A percentile compares a stretch with the other conserved stretches of the same genome.
Evolutionary conservation across 371 early-diverging fungal species (phyloP).

Genomic region (Smittium culicis): DNA sequence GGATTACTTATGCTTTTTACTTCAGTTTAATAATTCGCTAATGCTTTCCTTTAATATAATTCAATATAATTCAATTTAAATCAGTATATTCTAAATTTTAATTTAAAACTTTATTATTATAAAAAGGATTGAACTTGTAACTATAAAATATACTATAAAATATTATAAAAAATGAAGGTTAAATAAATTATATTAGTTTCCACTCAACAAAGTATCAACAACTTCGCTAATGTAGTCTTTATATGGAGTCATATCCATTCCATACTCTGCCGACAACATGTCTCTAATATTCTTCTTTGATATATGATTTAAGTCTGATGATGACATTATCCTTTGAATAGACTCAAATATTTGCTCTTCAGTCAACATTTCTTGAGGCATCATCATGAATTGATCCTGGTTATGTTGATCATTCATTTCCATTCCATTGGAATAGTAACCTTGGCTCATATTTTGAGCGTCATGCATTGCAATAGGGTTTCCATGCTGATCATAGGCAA

Average conservation of each 20-base stretch:
- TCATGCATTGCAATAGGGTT: neutral
- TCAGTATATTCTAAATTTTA: no score
- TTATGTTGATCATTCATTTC: conserved; percentile 10
- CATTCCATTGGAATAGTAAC: conserved; percentile 6
- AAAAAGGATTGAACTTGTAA: no score
- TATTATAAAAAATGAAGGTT: neutral
- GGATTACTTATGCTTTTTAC: conserved; percentile 73
- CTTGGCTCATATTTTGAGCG: neutral
- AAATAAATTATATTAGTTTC: conserved; percentile 2
- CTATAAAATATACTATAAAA: neutral
- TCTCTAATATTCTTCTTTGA: conserved; percentile 81
- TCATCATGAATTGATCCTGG: conserved; percentile 12
- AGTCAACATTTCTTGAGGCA: conserved; percentile 37
- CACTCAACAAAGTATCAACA: conserved; percentile 46
- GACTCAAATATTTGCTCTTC: conserved; percentile 71
- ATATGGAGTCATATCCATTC: conserved; percentile 53
- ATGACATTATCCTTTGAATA: conserved; percentile 63
- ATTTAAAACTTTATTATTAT: no score
- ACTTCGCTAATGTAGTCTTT: conserved; percentile 73
- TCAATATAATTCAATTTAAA: no score
- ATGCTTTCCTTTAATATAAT: no score
- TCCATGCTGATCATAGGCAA: conserved; percentile 2
- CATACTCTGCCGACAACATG: conserved; percentile 54
- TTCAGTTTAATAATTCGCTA: conserved; percentile 22
- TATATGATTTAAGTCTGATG: conserved; percentile 62